These are phyloP conservation scores for Beauveria brongniartii DNA, from an alignment of 2,329 filamentous ascomycete genomes.

Conservation along the genomic window DNA sequence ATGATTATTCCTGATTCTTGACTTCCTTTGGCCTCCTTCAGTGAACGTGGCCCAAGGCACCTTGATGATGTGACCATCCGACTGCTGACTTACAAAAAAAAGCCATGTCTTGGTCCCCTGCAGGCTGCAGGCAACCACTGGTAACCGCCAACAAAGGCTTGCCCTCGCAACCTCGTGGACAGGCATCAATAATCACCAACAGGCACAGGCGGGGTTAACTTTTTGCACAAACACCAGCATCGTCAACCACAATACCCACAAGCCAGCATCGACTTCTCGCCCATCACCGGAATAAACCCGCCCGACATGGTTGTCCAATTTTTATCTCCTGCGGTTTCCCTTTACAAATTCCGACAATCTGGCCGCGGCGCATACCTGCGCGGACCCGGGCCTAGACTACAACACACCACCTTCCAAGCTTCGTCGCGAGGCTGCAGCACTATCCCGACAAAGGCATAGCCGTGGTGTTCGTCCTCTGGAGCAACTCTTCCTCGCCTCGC, in stretches of 20 bases:
- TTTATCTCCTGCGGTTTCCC: not conserved
- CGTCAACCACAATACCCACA: not conserved
- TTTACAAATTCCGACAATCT: not conserved
- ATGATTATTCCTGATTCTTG: not conserved
- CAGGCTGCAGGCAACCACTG: not conserved
- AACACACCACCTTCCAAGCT: not conserved
- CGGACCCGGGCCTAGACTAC: not conserved
- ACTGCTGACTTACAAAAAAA: not conserved
- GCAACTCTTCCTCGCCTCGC: not conserved
- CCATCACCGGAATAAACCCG: not conserved
- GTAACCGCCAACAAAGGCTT: conserved; percentile 1
- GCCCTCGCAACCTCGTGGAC: not conserved
- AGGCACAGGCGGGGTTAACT: not conserved
- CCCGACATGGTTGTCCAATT: not conserved
- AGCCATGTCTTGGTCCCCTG: not conserved
- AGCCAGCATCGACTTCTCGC: not conserved
- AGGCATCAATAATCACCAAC: not conserved
- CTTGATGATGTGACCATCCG: not conserved
- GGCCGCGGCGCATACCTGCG: conserved; percentile 1
- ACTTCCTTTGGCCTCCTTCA: not conserved
- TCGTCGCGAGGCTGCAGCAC: conserved; percentile 2
- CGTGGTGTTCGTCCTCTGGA: not conserved
- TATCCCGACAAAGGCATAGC: conserved; percentile 1
- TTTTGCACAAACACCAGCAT: not conserved
- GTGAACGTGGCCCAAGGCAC: not conserved